Conservation (phyloP, 257 asterid genomes). For the Nicotiana benthamiana region DNA sequence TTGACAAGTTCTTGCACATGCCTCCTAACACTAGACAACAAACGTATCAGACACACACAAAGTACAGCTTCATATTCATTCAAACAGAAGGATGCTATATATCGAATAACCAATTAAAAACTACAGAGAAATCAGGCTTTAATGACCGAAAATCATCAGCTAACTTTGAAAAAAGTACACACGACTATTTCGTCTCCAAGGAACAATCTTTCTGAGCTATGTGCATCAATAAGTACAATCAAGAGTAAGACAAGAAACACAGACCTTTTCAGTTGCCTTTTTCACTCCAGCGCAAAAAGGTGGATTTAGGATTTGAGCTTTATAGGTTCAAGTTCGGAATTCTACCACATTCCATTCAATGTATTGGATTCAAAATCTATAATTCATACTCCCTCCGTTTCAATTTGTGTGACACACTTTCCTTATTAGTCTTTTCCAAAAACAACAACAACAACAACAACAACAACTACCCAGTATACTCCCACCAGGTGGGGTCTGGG, state of each 20-base stretch:
- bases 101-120: neutral
- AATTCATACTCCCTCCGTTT: no score
- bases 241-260: slow-evolving; percentile 21
- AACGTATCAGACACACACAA: neutral
- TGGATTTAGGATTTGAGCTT: slow-evolving; percentile 35
- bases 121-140: neutral
- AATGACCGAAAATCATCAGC: neutral
- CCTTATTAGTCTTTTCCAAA: no score
- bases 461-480: no score
- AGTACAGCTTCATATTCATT: neutral
- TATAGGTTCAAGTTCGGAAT: no score
- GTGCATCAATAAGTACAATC: neutral
- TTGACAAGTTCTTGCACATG: neutral
- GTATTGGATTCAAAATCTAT: no score
- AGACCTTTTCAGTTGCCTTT: slow-evolving; percentile 85
- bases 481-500: no score
- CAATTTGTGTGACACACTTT: no score
- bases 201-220: neutral
- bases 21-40: neutral
- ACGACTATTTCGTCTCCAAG: neutral
- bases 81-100: neutral
- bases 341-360: no score
- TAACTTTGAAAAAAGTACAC: neutral
- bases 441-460: no score
- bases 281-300: no score